Base-by-base conservation (phyloP, 305 asterid genomes). In the Solanum hybrid region DNA sequence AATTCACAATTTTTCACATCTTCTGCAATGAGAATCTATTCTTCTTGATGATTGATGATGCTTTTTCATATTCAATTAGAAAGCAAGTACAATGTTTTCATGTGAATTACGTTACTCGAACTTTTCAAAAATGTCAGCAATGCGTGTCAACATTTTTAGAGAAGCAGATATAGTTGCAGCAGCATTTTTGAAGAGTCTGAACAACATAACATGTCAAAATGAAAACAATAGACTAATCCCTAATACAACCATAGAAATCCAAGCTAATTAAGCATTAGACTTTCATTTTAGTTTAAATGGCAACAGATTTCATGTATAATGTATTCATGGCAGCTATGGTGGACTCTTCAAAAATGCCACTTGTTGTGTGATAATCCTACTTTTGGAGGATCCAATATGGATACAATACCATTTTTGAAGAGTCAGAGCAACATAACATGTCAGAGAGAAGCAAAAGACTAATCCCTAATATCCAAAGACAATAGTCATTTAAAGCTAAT, bases 101-200 rank as follows among this genome's bases (percentile, higher is more conserved):
- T 7, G 4, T 78, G 1, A 19, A 37, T 26, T 19, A 77, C 12
- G 3, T 78, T 51, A 51, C n/a, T 51, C 66, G 1, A 14, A 51
- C 22, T 45, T 45, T 45, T 14, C 27, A 22, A 64, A 64, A 22
- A 64, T 22, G 11, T 8, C 13, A 22, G 27, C 27, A 3, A 51
- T 14, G 8, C 0, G n/a, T 17, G 24, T 7, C 69, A 19, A 7
- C 27, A 64, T 3, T 64, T 64, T 64, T 1, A 7, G 4, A 56
- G 10, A 15, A 17, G 4, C n/a, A 17, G 3, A 0, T n/a, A 64
- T 10, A 0, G 0, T 8, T 9, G 3, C 5, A 64, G 27, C 13
- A n/a, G 1, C 1, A 19, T 64, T 10, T n/a, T 64, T 64, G 3
- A 22, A 64, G 73, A 22, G 73, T 10, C 12, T 1, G 10, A 60